A percentile compares a stretch with the other conserved stretches of the same genome.
Conservation (phyloP, 306 rosid genomes). For the Dryas octopetala region DNA sequence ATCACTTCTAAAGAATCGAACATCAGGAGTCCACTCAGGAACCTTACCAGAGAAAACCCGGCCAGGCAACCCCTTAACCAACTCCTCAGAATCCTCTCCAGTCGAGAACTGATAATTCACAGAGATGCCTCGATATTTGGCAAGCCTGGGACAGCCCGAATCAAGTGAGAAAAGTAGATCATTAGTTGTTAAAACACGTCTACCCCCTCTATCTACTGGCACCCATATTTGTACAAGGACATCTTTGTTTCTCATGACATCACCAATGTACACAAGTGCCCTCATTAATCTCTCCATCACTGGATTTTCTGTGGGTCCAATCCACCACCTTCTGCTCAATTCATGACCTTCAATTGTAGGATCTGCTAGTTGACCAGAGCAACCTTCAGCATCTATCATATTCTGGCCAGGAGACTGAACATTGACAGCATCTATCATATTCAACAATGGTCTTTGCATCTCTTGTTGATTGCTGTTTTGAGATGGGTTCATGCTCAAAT, state of each 20-base stretch:
- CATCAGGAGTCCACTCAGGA: conserved; percentile 99
- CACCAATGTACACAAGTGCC: conserved; percentile 59
- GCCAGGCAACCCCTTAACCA: conserved; percentile 72
- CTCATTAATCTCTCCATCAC: conserved; percentile 55
- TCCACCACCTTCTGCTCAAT: conserved; percentile 54
- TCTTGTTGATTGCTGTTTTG: conserved; percentile 36
- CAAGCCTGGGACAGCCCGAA: conserved; percentile 53
- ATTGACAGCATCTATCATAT: conserved; percentile 25
- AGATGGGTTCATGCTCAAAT: conserved; percentile 23
- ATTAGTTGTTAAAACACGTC: conserved; percentile 56
- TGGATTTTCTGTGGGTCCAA: conserved; percentile 46
- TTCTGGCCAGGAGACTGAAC: conserved; percentile 21
- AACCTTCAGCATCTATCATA: conserved; percentile 29
- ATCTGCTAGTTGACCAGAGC: conserved; percentile 37
- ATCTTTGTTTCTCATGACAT: conserved; percentile 59
- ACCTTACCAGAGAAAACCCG: conserved; percentile 71
- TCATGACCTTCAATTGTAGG: conserved; percentile 38
- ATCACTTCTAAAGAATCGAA: conserved; percentile 62
- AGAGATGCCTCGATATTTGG: conserved; percentile 66
- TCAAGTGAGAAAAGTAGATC: conserved; percentile 61
- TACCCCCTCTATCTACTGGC: conserved; percentile 65
- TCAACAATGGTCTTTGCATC: conserved; percentile 14
- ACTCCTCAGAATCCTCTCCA: conserved; percentile 52
- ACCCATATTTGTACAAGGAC: conserved; percentile 87
- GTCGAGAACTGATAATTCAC: conserved; percentile 54